A percentile compares a stretch with the other conserved stretches of the same genome.
phyloP scores from a whole-genome alignment of 2,329 filamentous ascomycete genomes.

The Alternaria rosae region DNA sequence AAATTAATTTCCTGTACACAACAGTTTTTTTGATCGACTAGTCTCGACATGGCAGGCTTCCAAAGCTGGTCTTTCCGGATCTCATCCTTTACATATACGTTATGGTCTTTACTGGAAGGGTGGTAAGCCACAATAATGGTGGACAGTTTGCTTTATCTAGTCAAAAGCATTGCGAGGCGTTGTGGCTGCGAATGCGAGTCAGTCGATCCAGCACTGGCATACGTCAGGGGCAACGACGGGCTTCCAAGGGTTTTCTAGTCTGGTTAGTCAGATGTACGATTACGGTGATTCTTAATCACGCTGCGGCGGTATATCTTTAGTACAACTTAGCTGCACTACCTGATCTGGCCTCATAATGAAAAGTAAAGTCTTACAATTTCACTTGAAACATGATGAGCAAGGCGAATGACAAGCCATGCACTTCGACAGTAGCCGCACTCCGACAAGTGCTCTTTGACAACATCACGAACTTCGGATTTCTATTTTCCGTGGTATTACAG shows the following conservation, averaged over 20 bases:
- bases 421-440: not conserved
- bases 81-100: slow-evolving; percentile 7
- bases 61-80: not conserved
- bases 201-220: not conserved
- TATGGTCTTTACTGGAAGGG: not conserved
- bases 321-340: not conserved
- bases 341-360: not conserved
- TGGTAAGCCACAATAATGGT: not conserved
- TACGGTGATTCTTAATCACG: not conserved
- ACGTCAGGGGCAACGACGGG: not conserved
- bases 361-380: not conserved
- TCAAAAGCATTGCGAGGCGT: slow-evolving; percentile 32
- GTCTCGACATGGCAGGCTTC: not conserved
- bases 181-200: slow-evolving; percentile 11
- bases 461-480: too few relatives aligned
- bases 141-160: not conserved
- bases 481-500: not conserved
- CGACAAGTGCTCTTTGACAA: too few relatives aligned
- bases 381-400: not conserved
- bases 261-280: not conserved
- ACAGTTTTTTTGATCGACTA: not conserved
- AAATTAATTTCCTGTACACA: not conserved
- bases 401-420: not conserved
- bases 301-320: not conserved
- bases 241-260: not conserved